Base-by-base conservation (phyloP, 129 eudicot species). In the Solidago caesia region DNA sequence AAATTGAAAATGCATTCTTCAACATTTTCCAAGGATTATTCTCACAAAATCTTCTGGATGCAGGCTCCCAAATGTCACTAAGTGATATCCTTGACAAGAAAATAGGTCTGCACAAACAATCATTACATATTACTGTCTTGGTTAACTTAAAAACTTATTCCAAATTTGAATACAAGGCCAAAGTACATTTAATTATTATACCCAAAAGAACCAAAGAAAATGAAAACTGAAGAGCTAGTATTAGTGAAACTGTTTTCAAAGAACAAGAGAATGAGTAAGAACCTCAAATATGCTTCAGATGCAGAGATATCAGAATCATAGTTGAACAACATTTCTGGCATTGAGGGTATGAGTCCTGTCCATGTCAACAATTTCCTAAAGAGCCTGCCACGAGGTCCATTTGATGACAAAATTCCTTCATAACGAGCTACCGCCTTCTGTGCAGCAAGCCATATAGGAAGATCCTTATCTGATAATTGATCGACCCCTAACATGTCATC, bases 361-460 rank as follows among this genome's bases (percentile, higher is more conserved):
- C 89, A 87, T 7, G 85, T 64, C 58, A 94, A 91, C 71, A 94
- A 84, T 79, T 87, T 94, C 70, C 91, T 85, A 68, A 94, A 70
- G 66, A 94, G 91, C 93, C 93, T 87, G 74, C 91, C 87, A 62
- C 97, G 97, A 14, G 98, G 98, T 51, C 98, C 98, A 60, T 74
- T 69, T 46, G 89, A 74, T 73, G 98, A 90, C 45, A 94, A 82
- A 72, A 88, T 83, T 48, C 96, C 96, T 87, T 94, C 98, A 68
- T 94, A 94, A 61, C 93, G 98, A 82, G 84, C 82, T 25, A 91
- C 97, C 51, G 98, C 98, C 84, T 81, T 90, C 73, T 94, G 93
- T 68, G 98, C 97, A 74, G 97, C 98, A 77, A 86, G 77, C 97
- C 96, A 91, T 44, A 93, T 90, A 62, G 98, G 98, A 73, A 90